phyloP scores from a whole-genome alignment of 305 asterid genomes.

The Coffea humblotiana region DNA sequence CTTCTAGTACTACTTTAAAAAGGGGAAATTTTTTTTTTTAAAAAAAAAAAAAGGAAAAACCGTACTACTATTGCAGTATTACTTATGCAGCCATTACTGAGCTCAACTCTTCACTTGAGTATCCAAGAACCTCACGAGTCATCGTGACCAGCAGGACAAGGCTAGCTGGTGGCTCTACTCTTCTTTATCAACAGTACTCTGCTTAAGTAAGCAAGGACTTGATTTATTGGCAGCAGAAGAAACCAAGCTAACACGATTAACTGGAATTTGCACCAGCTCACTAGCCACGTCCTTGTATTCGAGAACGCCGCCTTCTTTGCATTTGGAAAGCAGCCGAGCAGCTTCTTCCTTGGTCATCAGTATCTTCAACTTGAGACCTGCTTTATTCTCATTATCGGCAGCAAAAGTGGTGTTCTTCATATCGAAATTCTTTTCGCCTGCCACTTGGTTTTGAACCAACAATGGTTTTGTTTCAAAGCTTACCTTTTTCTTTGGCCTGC shows the following conservation, averaged over 20 bases:
- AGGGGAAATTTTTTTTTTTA: too few species aligned
- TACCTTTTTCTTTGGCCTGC: slow-evolving; percentile 14
- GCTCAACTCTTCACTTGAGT: too few species aligned
- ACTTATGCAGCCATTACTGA: too few species aligned
- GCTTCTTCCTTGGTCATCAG: slow-evolving; percentile 37
- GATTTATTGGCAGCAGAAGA: neutral
- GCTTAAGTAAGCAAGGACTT: neutral
- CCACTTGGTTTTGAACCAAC: neutral
- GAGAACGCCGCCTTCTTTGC: slow-evolving; percentile 32
- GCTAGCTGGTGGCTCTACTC: neutral
- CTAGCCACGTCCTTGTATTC: slow-evolving; percentile 27
- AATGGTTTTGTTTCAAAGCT: slow-evolving; percentile 10
- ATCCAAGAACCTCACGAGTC: too few species aligned
- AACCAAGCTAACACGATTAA: slow-evolving; percentile 19
- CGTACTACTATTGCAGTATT: too few species aligned
- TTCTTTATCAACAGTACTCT: neutral
- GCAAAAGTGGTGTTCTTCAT: neutral
- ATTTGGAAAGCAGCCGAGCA: slow-evolving; percentile 26
- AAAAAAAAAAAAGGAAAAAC: too few species aligned
- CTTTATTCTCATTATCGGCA: neutral
- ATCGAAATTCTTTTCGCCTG: neutral
- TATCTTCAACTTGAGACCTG: slow-evolving; percentile 18
- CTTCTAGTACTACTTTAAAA: too few species aligned
- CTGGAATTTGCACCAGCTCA: slow-evolving; percentile 26
- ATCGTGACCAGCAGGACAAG: too few species aligned